Evolutionary conservation across 2,329 filamentous ascomycete genomes (phyloP).

Genomic region (Cytospora mali): DNA sequence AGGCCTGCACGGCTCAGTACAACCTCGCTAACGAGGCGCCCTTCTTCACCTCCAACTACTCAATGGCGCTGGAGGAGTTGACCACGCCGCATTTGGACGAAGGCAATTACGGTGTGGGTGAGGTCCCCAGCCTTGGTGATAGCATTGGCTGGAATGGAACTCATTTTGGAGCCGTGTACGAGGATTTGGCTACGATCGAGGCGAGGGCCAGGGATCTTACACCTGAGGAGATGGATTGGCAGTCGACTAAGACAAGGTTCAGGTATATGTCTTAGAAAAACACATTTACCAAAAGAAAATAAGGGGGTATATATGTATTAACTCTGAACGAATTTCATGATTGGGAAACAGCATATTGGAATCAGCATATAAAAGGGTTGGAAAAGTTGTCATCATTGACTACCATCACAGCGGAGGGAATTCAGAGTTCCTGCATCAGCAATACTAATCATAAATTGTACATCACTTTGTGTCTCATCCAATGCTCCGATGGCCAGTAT

Average conservation of each 20-base stretch:
- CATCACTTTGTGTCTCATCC: background rate
- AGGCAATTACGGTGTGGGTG: constrained; percentile 18
- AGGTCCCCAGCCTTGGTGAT: constrained; percentile 3
- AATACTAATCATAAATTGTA: background rate
- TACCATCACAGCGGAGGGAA: background rate
- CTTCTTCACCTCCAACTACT: constrained; percentile 28
- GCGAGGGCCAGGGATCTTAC: constrained; percentile 25
- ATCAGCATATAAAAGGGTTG: background rate
- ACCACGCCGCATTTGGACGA: constrained; percentile 25
- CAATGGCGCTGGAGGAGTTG: constrained; percentile 16
- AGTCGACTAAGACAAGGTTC: constrained; percentile 4
- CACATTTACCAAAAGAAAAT: no score
- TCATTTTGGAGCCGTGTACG: constrained; percentile 15
- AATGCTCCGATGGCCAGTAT: no score
- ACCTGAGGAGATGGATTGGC: constrained; percentile 16
- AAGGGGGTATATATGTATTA: background rate
- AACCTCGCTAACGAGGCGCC: constrained; percentile 27
- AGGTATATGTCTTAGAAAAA: constrained; percentile 20
- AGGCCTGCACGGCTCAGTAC: constrained; percentile 20
- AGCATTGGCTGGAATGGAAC: constrained; percentile 26
- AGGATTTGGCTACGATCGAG: constrained; percentile 22
- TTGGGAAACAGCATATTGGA: background rate
- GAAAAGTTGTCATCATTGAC: background rate
- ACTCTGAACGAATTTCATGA: background rate
- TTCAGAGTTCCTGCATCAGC: background rate